Percentiles rank a stretch among this genome's conserved stretches.
These are phyloP conservation scores for Neophaeococcomyces mojaviensis DNA, from an alignment of 2,329 filamentous ascomycete species.

Conservation along the genomic window DNA sequence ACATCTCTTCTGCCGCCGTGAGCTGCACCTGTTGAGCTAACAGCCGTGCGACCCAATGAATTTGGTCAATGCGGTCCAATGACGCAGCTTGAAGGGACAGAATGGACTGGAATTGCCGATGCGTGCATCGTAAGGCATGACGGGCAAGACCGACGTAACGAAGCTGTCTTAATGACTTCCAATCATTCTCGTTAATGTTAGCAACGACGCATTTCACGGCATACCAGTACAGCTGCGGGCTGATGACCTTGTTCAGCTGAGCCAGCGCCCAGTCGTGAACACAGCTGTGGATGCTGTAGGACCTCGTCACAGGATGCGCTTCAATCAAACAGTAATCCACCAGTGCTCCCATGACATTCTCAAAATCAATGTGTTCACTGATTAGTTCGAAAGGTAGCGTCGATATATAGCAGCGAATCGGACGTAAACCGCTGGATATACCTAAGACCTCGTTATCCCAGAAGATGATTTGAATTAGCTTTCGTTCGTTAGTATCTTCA, in stretches of 20 bases:
- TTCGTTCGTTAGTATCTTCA: no score
- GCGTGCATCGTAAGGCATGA: slow-evolving; percentile 2
- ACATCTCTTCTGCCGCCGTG: no score
- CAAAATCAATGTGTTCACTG: slow-evolving; percentile 8
- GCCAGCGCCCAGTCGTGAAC: slow-evolving; percentile 16
- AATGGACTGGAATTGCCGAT: no score
- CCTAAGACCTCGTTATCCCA: no score
- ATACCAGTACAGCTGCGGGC: slow-evolving; percentile 10
- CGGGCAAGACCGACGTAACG: slow-evolving; percentile 1
- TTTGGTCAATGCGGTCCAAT: no score
- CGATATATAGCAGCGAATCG: no score
- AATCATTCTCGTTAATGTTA: slow-evolving; percentile 1
- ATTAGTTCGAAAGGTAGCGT: no score
- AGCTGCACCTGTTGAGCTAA: no score
- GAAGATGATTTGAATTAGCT: no score
- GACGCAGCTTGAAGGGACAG: no score
- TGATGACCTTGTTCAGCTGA: slow-evolving; percentile 9
- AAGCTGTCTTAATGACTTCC: not conserved
- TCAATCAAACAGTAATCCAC: slow-evolving; percentile 12
- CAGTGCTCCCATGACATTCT: slow-evolving; percentile 9
- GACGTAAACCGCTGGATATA: no score
- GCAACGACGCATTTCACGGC: slow-evolving; percentile 12
- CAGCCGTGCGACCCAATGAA: no score
- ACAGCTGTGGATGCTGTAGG: slow-evolving; percentile 16
- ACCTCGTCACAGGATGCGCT: slow-evolving; percentile 1